Evolutionary conservation across 2,329 filamentous ascomycete species (phyloP).

Genomic region (Beauveria medogensis): DNA sequence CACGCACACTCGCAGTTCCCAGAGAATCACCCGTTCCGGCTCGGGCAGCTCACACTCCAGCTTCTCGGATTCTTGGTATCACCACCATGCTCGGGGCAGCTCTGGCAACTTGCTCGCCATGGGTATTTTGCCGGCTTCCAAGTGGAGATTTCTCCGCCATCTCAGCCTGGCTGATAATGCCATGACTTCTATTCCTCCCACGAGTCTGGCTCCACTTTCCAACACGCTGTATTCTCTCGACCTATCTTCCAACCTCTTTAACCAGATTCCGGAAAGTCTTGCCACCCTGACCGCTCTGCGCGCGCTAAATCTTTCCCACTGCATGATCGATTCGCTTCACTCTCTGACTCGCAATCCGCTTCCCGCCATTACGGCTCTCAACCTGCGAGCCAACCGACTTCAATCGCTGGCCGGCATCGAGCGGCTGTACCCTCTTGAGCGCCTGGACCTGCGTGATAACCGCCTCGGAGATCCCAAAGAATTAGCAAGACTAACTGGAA

Average conservation of each 20-base stretch:
- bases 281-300: slow-evolving; percentile 79
- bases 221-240: slow-evolving; percentile 89
- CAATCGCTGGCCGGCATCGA: slow-evolving; percentile 84
- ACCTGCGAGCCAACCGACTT: slow-evolving; percentile 81
- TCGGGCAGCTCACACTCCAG: slow-evolving; percentile 90
- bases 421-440: slow-evolving; percentile 77
- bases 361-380: slow-evolving; percentile 87
- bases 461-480: slow-evolving; percentile 84
- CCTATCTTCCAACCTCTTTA: slow-evolving; percentile 85
- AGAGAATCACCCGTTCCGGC: slow-evolving; percentile 76
- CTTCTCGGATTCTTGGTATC: slow-evolving; percentile 55
- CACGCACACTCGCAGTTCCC: slow-evolving; percentile 56
- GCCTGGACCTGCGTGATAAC: slow-evolving; percentile 88
- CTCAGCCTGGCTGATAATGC: slow-evolving; percentile 88
- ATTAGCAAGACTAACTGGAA: slow-evolving; percentile 77
- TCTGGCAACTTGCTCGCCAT: slow-evolving; percentile 67
- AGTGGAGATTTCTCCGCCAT: slow-evolving; percentile 93
- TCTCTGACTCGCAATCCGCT: slow-evolving; percentile 79
- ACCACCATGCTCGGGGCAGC: slow-evolving; percentile 56
- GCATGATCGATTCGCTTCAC: slow-evolving; percentile 93
- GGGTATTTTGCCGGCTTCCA: slow-evolving; percentile 69
- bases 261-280: slow-evolving; percentile 87
- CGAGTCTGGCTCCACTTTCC: slow-evolving; percentile 72
- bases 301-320: slow-evolving; percentile 87
- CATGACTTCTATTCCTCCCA: slow-evolving; percentile 67